Conservation (phyloP, 352 stramenopile species). For the Pythium rishiriense region DNA sequence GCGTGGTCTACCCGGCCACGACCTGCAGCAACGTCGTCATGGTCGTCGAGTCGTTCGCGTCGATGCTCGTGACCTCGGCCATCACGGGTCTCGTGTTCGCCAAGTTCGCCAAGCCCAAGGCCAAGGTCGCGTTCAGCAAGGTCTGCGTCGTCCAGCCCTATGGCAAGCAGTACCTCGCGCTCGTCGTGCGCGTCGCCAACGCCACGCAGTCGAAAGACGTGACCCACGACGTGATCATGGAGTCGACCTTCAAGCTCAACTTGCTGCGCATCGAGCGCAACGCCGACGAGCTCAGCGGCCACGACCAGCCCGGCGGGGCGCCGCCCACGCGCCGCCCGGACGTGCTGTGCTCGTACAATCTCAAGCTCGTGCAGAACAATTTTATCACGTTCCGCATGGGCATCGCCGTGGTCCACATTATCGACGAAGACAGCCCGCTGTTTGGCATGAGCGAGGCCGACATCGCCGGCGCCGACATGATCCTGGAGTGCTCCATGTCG, state of each 20-base stretch:
- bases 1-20: conserved; percentile 63
- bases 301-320: too few species aligned
- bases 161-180: conserved; percentile 64
- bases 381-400: conserved; percentile 88
- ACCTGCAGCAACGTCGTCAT: conserved; percentile 75
- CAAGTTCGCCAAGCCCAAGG: conserved; percentile 79
- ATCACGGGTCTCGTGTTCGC: conserved; percentile 83
- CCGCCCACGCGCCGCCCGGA: conserved; percentile 7
- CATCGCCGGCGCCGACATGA: conserved; percentile 66
- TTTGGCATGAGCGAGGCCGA: conserved; percentile 61
- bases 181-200: conserved; percentile 81
- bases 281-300: conserved; percentile 25
- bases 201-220: conserved; percentile 78
- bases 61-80: conserved; percentile 79
- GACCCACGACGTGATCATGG: conserved; percentile 84
- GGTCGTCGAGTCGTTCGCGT: conserved; percentile 75
- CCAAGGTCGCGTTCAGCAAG: conserved; percentile 81
- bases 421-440: conserved; percentile 68
- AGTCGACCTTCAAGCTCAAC: conserved; percentile 77
- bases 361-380: conserved; percentile 79
- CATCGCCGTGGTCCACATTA: conserved; percentile 76
- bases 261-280: conserved; percentile 68
- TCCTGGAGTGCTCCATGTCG: conserved; percentile 73
- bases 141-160: conserved; percentile 79
- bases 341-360: conserved; percentile 71